Base-by-base conservation (phyloP, 257 asterid genomes). In the Plantago elongata region DNA sequence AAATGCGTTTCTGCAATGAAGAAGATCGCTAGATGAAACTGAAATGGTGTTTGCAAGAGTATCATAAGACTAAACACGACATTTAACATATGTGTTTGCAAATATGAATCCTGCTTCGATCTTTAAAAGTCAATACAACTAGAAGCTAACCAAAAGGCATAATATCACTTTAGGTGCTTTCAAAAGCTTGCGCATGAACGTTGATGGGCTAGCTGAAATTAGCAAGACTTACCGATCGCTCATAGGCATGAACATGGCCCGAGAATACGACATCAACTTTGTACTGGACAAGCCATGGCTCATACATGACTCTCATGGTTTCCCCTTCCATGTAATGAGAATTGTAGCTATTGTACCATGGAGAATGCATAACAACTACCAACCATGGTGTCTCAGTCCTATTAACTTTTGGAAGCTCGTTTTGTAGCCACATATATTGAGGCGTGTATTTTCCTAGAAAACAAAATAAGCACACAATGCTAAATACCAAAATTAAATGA, bases 321-420 rank as follows among this genome's bases (percentile, higher is more conserved):
- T 92, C 99, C n/a, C 97, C 99, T 80, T 92, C 99, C 93, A 92
- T 78, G 52, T 60, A 84, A 83, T 89, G 97, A 70, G 83, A 81
- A 44, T 64, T 66, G 77, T 89, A 81, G 88, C 98, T 92, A 72
- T 92, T 89, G 79, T 92, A 92, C 97, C 90, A 86, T 8, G 99
- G 99, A 0, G 96, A 75, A 68, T 92, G 99, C 83, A 84, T 34
- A 5, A 86, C 84, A 57, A 89, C 97, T 62, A 89, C 78, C 69
- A 89, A 62, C 99, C 99, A 92, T 0, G 99, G 99, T 13, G 97
- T 89, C 71, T 84, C 93, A 0, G 84, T 74, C 49, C 96, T 69
- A 75, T 92, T 84, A 7, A 92, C 97, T 72, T 81, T 86, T 5
- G 85, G 81, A 5, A 92, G 74, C 85, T 92, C 99, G 5, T 54